phyloP scores from a whole-genome alignment of 352 stramenopile genomes.

The Phytophthora tentaculata region DNA sequence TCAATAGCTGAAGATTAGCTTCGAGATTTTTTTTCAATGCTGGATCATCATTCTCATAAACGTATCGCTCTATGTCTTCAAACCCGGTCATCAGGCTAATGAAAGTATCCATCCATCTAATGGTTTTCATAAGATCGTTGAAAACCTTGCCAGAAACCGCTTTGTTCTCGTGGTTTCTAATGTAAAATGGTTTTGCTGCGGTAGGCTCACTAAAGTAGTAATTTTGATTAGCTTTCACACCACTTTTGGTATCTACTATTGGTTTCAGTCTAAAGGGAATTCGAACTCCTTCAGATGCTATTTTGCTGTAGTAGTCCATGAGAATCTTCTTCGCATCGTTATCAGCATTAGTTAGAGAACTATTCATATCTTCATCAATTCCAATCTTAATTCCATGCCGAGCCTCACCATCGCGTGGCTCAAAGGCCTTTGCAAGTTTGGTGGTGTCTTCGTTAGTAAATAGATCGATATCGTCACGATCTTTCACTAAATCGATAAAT shows the following conservation, averaged over 20 bases:
- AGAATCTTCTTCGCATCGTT: slow-evolving; percentile 32
- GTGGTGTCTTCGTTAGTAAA: slow-evolving; percentile 9
- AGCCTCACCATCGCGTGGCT: slow-evolving; percentile 13
- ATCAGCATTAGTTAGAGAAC: slow-evolving; percentile 21
- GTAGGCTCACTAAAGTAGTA: slow-evolving; percentile 33
- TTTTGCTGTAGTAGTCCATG: slow-evolving; percentile 20
- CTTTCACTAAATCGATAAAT: slow-evolving; percentile 25
- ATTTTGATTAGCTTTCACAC: slow-evolving; percentile 21
- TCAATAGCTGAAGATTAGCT: slow-evolving; percentile 24
- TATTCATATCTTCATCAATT: slow-evolving; percentile 26
- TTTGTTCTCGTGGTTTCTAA: slow-evolving; percentile 26
- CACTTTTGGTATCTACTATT: slow-evolving; percentile 20
- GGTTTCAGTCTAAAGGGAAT: slow-evolving; percentile 29
- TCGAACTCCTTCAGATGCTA: slow-evolving; percentile 13
- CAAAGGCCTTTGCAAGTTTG: slow-evolving; percentile 13
- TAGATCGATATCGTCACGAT: slow-evolving; percentile 10
- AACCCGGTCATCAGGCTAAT: slow-evolving; percentile 18
- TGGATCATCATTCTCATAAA: slow-evolving; percentile 23
- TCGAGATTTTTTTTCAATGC: slow-evolving; percentile 22
- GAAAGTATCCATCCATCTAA: slow-evolving; percentile 35
- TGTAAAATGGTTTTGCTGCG: slow-evolving; percentile 24
- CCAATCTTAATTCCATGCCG: slow-evolving; percentile 13
- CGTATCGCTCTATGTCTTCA: slow-evolving; percentile 30
- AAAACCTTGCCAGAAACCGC: slow-evolving; percentile 22
- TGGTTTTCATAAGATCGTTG: slow-evolving; percentile 26